These are phyloP conservation scores for Neurospora terricola DNA, from an alignment of 495 filamentous ascomycete genomes.

Conservation along the genomic window DNA sequence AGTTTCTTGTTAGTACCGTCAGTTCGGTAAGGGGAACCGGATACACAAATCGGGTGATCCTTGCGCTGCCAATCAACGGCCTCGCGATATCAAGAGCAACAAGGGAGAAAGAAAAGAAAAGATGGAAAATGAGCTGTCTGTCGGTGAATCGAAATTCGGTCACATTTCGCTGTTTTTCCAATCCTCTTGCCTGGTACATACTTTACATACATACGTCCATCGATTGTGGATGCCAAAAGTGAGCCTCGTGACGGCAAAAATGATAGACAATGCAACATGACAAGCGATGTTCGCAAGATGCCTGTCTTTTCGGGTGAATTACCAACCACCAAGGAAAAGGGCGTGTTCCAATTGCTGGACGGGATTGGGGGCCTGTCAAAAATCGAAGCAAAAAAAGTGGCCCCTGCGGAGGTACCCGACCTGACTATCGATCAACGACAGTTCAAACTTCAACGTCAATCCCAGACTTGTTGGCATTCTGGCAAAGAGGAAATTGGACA, in stretches of 20 bases:
- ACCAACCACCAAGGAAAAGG: background rate
- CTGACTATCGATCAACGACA: background rate
- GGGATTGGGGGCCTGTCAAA: background rate
- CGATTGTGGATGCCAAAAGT: conserved; percentile 11
- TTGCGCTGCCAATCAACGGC: background rate
- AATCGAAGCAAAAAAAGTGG: background rate
- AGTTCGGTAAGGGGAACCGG: background rate
- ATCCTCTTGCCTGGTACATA: background rate
- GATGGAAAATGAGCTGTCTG: background rate
- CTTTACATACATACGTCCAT: background rate
- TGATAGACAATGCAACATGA: background rate
- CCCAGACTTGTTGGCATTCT: background rate
- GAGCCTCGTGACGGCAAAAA: background rate
- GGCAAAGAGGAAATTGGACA: background rate
- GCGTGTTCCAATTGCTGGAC: background rate
- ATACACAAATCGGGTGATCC: background rate
- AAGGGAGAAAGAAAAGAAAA: background rate
- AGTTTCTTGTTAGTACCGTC: background rate
- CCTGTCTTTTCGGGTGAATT: background rate
- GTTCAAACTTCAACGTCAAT: background rate
- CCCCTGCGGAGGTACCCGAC: background rate
- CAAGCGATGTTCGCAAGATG: background rate
- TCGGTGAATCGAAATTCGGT: background rate
- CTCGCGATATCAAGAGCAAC: background rate
- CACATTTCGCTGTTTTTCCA: background rate